Conservation (phyloP, 352 stramenopile genomes). For the Phytopythium montanum region DNA sequence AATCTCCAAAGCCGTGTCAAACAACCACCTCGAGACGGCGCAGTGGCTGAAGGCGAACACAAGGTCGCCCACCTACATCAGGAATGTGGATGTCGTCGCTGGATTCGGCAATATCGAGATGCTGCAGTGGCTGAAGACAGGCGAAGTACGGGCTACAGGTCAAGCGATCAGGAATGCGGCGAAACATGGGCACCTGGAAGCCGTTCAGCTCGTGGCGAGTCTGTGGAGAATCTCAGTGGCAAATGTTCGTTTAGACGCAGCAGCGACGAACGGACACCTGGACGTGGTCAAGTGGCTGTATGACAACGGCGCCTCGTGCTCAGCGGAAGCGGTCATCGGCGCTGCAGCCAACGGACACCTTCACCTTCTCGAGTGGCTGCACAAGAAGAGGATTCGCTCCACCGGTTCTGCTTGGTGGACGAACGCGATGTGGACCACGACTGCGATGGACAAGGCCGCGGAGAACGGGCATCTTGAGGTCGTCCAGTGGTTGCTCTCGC, state of each 20-base stretch:
- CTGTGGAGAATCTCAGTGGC: background rate
- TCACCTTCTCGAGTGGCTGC: conserved; percentile 29
- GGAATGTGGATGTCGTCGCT: too few relatives aligned
- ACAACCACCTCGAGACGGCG: too few relatives aligned
- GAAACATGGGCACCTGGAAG: background rate
- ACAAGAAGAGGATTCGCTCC: conserved; percentile 6
- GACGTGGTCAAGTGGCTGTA: conserved; percentile 32
- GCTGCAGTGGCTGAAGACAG: background rate
- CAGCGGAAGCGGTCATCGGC: conserved; percentile 12
- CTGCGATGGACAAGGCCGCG: conserved; percentile 1
- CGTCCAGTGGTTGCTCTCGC: conserved; percentile 29
- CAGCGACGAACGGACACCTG: conserved; percentile 18
- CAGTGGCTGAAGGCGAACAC: too few relatives aligned
- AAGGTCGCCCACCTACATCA: too few relatives aligned
- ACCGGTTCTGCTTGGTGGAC: too few relatives aligned
- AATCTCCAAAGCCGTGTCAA: too few relatives aligned
- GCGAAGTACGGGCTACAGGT: background rate
- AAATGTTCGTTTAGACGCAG: background rate
- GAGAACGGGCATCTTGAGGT: conserved; percentile 21
- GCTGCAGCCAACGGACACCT: conserved; percentile 16
- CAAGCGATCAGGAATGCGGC: background rate
- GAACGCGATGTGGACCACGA: too few relatives aligned
- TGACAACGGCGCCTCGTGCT: conserved; percentile 10
- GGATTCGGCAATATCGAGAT: background rate
- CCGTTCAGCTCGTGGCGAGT: background rate